Evolutionary conservation across 495 filamentous ascomycete genomes (phyloP), one percentile per base, ranked within the genome.

Genomic region (Aeminium ludgeri): DNA sequence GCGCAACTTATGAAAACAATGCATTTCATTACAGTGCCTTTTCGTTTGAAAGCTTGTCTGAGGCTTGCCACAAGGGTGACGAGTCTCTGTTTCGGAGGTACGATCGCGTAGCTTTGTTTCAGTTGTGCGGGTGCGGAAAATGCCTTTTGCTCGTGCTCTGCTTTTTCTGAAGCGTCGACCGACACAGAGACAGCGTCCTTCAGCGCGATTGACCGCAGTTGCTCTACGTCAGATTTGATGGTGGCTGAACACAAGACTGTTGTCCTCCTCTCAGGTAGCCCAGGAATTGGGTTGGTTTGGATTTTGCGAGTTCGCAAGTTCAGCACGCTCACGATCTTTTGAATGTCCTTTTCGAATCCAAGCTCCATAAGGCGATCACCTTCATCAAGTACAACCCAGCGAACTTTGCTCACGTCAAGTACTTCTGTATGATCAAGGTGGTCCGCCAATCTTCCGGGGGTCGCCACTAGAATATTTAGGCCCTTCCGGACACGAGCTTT

Each of bases 1-100:
- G 89, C 86, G 52, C 91, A 96, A 1, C 86, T 91, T 30, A 97
- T 81, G 59, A 97, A 97, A 37, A 96, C 72, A 45, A 96, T 94
- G 3, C 80, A 78, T 58, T 96, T 94, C 76, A 87, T 91, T 16
- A 89, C 76, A 1, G 83, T 81, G 0, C 84, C 85, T 58, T 78
- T 78, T 11, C 86, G 71, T 44, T 81, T 75, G 51, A 96, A 96
- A 0, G 87, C 72, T 13, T 82, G 73, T 52, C 84, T 91, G 27
- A 97, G 64, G 20, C 83, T 66, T 1, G 85, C 80, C 30, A 80
- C 75, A 32, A 97, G 67, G 2, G 86, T 81, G 8, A 95, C 89
- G 10, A 96, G 62, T 7, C 89, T 76, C 38, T 93, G 61, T 59
- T 97, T 97, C 8, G 87, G 73, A 2, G 91, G 82, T 1, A 84